Evolutionary conservation across 352 stramenopile species (phyloP), one percentile per base, ranked within the genome.

Genomic region (Phytophthora pistaciae): DNA sequence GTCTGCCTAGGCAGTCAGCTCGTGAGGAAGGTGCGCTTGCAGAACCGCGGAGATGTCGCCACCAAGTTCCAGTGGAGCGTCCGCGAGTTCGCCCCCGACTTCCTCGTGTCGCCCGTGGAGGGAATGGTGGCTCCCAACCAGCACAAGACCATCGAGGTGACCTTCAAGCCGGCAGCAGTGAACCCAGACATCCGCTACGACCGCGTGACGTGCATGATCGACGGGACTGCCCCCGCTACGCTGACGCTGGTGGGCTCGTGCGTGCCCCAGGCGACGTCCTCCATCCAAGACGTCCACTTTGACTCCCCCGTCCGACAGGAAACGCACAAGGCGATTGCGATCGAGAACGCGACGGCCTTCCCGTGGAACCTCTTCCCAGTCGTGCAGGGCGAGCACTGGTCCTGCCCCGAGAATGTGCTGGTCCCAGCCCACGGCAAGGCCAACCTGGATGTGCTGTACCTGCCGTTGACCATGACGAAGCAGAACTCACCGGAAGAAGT

Each of bases 141-240:
- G 55, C 88, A 98, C 67, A 93, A 96, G 60, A 82, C 79, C 4
- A 85, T 98, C 38, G 95, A 98, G 21, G 82, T 98, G 27, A 93
- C 88, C 5, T 98, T 98, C 70, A 91, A 92, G 54, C 95, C 95
- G 0, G 54, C 63, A 0, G 64, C 64, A 7, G 80, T 96, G 10
- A 88, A 96, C 55, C 75, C 90, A 20, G 95, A 98, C 64, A 88
- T 98, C 55, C 84, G 93, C n/a, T 88, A 93, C 63, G 89, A 98
- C 11, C 79, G 86, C 33, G 74, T 98, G 6, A 72, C 72, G 9
- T 93, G 92, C 56, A 60, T 77, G 4, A 77, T 98, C 6, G 89
- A 97, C 16, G 79, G 78, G 27, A 71, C 74, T 11, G 48, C 79
- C 3, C 82, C 90, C 3, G 70, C 96, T 9, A 70, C 71, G 18